Percentiles rank a stretch among this genome's conserved stretches.
phyloP scores from a whole-genome alignment of 2,329 filamentous ascomycete genomes.

The Eutypella sp. region DNA sequence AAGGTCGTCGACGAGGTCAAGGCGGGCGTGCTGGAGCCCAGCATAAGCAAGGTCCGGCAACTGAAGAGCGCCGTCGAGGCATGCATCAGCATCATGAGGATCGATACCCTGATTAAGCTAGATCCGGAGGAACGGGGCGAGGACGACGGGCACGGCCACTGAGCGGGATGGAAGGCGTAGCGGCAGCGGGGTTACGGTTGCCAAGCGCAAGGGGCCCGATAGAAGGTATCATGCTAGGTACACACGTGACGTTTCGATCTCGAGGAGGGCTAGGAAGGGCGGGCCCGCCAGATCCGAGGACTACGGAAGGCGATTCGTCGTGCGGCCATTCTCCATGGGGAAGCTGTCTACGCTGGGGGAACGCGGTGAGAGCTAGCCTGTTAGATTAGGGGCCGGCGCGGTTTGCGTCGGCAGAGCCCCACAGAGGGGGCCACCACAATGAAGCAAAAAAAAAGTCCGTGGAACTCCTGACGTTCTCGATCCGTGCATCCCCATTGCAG shows the following conservation, averaged over 20 bases:
- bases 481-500: neutral
- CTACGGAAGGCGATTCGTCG: neutral
- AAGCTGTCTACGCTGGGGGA: neutral
- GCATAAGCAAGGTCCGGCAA: conserved; percentile 97
- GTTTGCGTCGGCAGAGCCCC: conserved; percentile 15
- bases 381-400: conserved; percentile 9
- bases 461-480: neutral
- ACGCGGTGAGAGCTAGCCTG: neutral
- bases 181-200: conserved; percentile 6
- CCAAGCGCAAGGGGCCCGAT: neutral
- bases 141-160: conserved; percentile 86
- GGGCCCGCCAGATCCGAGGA: neutral
- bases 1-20: conserved; percentile 92
- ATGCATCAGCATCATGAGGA: conserved; percentile 98
- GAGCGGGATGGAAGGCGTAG: conserved; percentile 27
- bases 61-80: conserved; percentile 98
- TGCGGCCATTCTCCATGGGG: neutral
- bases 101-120: conserved; percentile 97
- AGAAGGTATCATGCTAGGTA: neutral
- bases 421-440: neutral
- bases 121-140: conserved; percentile 78
- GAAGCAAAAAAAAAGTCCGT: neutral
- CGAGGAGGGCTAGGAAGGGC: neutral
- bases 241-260: neutral
- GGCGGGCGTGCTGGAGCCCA: conserved; percentile 91